These are phyloP conservation scores for Tardiomyces depauwii DNA, from an alignment of 1,139 yeast species.

Conservation along the genomic window DNA sequence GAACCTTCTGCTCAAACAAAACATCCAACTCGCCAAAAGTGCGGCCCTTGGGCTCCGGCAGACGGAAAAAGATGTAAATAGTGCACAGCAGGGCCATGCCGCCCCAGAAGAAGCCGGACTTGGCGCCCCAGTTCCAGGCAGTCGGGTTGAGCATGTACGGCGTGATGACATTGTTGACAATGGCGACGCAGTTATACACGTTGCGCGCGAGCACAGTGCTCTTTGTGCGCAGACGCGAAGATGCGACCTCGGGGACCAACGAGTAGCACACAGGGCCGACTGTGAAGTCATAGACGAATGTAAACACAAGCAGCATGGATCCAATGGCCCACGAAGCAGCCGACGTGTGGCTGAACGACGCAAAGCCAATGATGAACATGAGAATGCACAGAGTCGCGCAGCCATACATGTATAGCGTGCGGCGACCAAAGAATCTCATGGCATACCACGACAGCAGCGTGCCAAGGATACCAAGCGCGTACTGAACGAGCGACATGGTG, in stretches of 20 bases:
- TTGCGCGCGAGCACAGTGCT: conserved; percentile 47
- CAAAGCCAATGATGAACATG: conserved; percentile 8
- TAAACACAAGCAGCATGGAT: conserved; percentile 17
- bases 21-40: conserved; percentile 39
- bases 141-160: conserved; percentile 53
- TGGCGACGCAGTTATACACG: conserved; percentile 30
- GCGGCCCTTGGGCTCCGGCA: conserved; percentile 31
- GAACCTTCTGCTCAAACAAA: conserved; percentile 4
- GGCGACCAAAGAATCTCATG: conserved; percentile 38
- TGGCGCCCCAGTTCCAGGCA: conserved; percentile 48
- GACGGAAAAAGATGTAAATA: conserved; percentile 31
- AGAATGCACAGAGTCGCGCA: neutral
- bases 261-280: conserved; percentile 52
- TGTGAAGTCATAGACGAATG: conserved; percentile 36
- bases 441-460: conserved; percentile 43
- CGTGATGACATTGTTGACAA: conserved; percentile 34
- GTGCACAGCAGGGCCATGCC: conserved; percentile 30
- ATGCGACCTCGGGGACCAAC: conserved; percentile 46
- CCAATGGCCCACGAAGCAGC: neutral
- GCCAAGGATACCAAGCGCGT: conserved; percentile 38
- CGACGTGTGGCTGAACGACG: neutral
- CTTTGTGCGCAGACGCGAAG: conserved; percentile 44
- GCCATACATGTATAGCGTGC: conserved; percentile 28
- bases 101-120: conserved; percentile 49
- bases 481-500: conserved; percentile 19